Conservation (phyloP, 2,329 filamentous ascomycete species). For the Fusarium euwallaceae region DNA sequence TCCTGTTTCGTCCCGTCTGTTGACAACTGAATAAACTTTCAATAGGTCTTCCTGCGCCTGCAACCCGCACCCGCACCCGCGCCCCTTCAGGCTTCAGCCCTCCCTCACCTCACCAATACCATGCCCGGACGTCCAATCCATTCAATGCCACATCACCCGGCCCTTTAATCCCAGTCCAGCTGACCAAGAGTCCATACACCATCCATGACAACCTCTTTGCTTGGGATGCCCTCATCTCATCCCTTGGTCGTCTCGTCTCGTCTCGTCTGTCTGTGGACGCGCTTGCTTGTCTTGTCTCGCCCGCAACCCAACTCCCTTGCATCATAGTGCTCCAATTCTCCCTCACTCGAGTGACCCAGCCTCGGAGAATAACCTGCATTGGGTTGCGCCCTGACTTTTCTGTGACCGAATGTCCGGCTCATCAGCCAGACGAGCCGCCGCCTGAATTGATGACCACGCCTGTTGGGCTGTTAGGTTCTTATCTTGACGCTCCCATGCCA, state of each 20-base stretch:
- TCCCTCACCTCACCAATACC: neutral
- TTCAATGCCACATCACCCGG: neutral
- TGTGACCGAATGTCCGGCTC: neutral
- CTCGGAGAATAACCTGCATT: neutral
- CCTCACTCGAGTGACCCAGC: neutral
- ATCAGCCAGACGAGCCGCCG: neutral
- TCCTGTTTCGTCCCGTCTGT: neutral
- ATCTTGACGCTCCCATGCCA: neutral
- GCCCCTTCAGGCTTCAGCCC: neutral
- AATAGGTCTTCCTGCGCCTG: neutral
- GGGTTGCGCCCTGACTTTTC: neutral
- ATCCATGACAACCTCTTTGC: neutral
- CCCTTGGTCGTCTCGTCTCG: neutral
- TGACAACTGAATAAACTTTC: neutral
- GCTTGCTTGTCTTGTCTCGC: neutral
- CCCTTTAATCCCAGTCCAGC: neutral
- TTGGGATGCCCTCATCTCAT: neutral
- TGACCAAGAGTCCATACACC: constrained; percentile 1
- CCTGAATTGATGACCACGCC: neutral
- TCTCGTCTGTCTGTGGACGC: neutral
- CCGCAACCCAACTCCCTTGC: constrained; percentile 3
- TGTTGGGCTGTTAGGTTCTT: neutral
- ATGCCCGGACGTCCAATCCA: neutral
- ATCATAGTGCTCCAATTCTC: neutral
- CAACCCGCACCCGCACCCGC: neutral